Conservation (phyloP, 768 basidiomycete species). For the Suillus subluteus region DNA sequence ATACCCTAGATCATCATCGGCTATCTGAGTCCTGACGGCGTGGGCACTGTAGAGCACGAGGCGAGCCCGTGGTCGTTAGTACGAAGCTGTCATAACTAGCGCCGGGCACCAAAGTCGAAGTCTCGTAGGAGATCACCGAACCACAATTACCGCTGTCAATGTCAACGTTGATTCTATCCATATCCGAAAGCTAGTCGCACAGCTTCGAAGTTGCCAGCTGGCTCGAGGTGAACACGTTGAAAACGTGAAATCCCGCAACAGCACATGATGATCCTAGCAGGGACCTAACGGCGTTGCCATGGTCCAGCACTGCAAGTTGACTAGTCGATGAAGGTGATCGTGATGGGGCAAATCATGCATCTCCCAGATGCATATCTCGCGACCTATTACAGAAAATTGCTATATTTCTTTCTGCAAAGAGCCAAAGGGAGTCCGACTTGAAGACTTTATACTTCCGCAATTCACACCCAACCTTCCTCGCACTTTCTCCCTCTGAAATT, state of each 20-base stretch:
- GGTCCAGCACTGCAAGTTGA: neutral
- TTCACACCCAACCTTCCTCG: constrained; percentile 44
- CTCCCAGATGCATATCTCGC: neutral
- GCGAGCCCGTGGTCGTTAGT: neutral
- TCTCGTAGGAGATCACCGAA: neutral
- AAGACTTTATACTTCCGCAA: neutral
- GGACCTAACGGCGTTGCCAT: neutral
- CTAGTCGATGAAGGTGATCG: neutral
- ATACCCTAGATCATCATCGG: neutral
- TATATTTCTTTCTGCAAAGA: neutral
- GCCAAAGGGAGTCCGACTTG: neutral
- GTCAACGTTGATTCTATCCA: neutral
- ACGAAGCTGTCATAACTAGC: neutral
- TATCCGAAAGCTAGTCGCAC: neutral
- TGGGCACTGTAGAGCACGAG: neutral
- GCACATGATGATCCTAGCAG: neutral
- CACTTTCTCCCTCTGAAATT: constrained; percentile 61
- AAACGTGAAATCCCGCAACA: neutral
- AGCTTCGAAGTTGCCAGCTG: neutral
- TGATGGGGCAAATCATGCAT: neutral
- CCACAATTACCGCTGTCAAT: neutral
- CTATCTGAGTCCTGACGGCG: neutral
- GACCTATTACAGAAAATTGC: neutral
- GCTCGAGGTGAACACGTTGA: constrained; percentile 6
- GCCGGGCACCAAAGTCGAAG: neutral